Percentiles rank a stretch among this genome's conserved stretches.
These are phyloP conservation scores for Magnolia officinalis DNA, from an alignment of 164 flowering plant species.

Conservation along the genomic window DNA sequence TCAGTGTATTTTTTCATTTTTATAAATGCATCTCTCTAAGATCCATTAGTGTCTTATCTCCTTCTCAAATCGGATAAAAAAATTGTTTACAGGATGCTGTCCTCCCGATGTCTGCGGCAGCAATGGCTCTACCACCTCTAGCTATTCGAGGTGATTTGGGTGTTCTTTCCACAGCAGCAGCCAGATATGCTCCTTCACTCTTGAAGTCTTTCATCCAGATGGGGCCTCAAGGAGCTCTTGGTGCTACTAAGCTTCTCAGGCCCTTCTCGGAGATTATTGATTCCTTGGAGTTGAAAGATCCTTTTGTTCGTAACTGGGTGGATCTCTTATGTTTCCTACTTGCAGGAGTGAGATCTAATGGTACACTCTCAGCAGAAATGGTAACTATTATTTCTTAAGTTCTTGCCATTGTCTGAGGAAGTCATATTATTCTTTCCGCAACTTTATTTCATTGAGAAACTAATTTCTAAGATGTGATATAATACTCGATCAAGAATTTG, in stretches of 20 bases:
- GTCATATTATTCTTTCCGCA: neutral
- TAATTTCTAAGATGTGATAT: neutral
- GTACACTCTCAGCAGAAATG: constrained; percentile 97
- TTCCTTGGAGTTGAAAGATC: constrained; percentile 76
- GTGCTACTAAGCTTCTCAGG: constrained; percentile 88
- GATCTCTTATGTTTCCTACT: constrained; percentile 86
- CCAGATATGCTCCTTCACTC: constrained; percentile 87
- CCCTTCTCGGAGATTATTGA: constrained; percentile 89
- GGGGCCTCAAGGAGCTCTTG: constrained; percentile 93
- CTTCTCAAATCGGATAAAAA: constrained; percentile 2
- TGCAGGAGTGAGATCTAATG: constrained; percentile 93
- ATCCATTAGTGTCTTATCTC: neutral
- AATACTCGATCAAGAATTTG: too few species aligned
- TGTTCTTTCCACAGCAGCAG: constrained; percentile 81
- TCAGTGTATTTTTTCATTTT: too few species aligned
- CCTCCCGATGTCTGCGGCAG: constrained; percentile 86
- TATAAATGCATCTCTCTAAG: neutral
- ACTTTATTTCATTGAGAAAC: neutral
- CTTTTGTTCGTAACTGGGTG: constrained; percentile 86
- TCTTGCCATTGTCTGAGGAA: neutral
- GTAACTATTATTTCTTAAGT: constrained; percentile 34
- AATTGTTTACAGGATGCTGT: constrained; percentile 64
- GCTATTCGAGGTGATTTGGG: constrained; percentile 90
- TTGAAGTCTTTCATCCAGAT: constrained; percentile 74
- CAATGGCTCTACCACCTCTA: constrained; percentile 94